A percentile compares a stretch with the other conserved stretches of the same genome.
phyloP scores from a whole-genome alignment of 257 asterid genomes.

The Nicotiana sylvestris region DNA sequence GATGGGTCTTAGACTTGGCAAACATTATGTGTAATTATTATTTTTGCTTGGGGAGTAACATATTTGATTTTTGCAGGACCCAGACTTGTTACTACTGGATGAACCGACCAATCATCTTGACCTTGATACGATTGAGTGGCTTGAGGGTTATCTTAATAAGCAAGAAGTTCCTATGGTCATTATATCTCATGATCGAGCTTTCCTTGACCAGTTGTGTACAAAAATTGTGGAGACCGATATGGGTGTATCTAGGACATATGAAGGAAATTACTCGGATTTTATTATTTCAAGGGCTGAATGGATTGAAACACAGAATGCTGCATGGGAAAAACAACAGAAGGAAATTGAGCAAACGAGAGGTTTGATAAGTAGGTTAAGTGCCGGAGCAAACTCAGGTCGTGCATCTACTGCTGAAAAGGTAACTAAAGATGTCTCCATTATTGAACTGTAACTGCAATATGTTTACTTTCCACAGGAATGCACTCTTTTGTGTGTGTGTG shows the following conservation, averaged over 20 bases:
- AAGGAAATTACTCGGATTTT: slow-evolving; percentile 82
- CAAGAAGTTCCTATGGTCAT: slow-evolving; percentile 99
- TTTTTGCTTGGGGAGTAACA: slow-evolving; percentile 16
- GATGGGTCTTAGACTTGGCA: not conserved
- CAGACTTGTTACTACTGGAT: slow-evolving; percentile 82
- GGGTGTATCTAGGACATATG: slow-evolving; percentile 88
- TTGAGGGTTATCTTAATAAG: slow-evolving; percentile 85
- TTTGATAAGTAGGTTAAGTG: slow-evolving; percentile 75
- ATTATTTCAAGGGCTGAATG: slow-evolving; percentile 67
- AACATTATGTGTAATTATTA: not conserved
- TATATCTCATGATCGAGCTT: slow-evolving; percentile 97
- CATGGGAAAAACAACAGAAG: slow-evolving; percentile 97
- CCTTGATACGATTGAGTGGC: slow-evolving; percentile 98
- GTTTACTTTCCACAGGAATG: not conserved
- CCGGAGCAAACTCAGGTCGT: slow-evolving; percentile 97
- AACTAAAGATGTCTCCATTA: not conserved
- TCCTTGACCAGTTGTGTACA: slow-evolving; percentile 92
- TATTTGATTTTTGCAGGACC: slow-evolving; percentile 57
- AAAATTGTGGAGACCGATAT: slow-evolving; percentile 95
- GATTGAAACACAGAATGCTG: slow-evolving; percentile 81
- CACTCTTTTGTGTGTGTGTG: not conserved
- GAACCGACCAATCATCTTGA: slow-evolving; percentile 99
- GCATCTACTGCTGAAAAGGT: slow-evolving; percentile 99
- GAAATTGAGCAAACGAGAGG: slow-evolving; percentile 82
- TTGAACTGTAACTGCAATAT: not conserved